A percentile compares a stretch with the other conserved stretches of the same genome.
Evolutionary conservation across 2,329 filamentous ascomycete species (phyloP).

Genomic region (Fusarium heterosporum): DNA sequence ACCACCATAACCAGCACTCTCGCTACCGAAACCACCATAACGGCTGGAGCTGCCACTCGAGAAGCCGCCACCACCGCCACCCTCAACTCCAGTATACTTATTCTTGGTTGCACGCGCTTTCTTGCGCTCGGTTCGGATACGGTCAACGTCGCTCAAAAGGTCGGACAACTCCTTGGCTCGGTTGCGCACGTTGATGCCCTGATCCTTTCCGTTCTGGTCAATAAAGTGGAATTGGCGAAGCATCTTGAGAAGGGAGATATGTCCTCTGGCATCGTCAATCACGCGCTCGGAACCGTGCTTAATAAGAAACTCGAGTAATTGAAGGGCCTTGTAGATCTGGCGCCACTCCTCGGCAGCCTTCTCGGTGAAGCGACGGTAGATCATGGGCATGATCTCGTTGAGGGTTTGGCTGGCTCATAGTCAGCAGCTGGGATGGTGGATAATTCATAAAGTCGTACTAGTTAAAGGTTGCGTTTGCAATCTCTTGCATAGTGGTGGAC

Average conservation of each 20-base stretch:
- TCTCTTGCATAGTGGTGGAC: constrained; percentile 92
- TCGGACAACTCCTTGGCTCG: constrained; percentile 95
- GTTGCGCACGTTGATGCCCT: constrained; percentile 97
- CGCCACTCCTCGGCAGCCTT: constrained; percentile 98
- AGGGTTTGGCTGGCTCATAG: constrained; percentile 78
- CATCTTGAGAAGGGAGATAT: constrained; percentile 97
- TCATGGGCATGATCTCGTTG: constrained; percentile 99
- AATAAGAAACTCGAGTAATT: constrained; percentile 95
- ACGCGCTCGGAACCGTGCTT: constrained; percentile 98
- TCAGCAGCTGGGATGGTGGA: constrained; percentile 31
- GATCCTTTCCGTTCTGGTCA: constrained; percentile 95
- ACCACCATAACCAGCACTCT: constrained; percentile 76
- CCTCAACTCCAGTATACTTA: constrained; percentile 96
- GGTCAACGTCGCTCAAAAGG: constrained; percentile 90
- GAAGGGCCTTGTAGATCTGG: constrained; percentile 98
- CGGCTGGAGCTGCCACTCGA: constrained; percentile 64
- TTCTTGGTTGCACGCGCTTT: constrained; percentile 91
- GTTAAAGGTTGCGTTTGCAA: constrained; percentile 96
- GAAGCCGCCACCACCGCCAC: constrained; percentile 74
- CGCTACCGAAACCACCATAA: constrained; percentile 93
- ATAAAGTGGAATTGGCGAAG: constrained; percentile 98
- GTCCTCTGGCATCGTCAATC: constrained; percentile 94
- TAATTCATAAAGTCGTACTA: constrained; percentile 73
- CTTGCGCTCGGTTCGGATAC: constrained; percentile 84
- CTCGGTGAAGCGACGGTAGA: constrained; percentile 98